Conservation (phyloP, 208 protist species). For the Porcisia deanei region DNA sequence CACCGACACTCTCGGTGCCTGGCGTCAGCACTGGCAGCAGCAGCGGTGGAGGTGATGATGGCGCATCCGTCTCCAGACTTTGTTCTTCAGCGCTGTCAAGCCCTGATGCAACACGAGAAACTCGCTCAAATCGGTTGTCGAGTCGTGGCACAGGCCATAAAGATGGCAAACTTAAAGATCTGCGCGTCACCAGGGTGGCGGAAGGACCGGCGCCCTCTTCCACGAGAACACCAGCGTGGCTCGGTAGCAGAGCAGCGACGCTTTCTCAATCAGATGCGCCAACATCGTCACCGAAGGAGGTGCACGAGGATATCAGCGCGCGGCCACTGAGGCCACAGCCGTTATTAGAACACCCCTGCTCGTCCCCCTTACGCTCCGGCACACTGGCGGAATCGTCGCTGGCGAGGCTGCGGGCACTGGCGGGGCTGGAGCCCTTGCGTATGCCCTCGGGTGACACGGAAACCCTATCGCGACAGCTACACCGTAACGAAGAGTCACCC, state of each 20-base stretch:
- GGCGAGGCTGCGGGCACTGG: constrained; percentile 28
- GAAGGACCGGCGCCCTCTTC: not conserved
- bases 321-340: not conserved
- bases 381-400: constrained; percentile 18
- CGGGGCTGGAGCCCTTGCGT: constrained; percentile 7
- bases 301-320: not conserved
- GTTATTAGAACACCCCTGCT: not conserved
- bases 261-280: not conserved
- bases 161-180: not conserved
- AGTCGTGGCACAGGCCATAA: not conserved
- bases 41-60: not conserved
- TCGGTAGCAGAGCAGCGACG: not conserved
- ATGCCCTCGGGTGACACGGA: not conserved
- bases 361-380: not conserved
- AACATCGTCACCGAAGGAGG: not conserved
- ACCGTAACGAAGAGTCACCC: constrained; percentile 22
- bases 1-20: not conserved
- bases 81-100: not conserved
- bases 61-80: not conserved
- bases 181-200: not conserved
- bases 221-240: not conserved
- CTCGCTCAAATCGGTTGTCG: not conserved
- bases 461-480: not conserved
- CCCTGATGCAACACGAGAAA: not conserved
- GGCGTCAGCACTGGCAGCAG: not conserved